These are phyloP conservation scores for Cryptococcus sp. DNA, from an alignment of 1,284 basidiomycete genomes.

Conservation along the genomic window DNA sequence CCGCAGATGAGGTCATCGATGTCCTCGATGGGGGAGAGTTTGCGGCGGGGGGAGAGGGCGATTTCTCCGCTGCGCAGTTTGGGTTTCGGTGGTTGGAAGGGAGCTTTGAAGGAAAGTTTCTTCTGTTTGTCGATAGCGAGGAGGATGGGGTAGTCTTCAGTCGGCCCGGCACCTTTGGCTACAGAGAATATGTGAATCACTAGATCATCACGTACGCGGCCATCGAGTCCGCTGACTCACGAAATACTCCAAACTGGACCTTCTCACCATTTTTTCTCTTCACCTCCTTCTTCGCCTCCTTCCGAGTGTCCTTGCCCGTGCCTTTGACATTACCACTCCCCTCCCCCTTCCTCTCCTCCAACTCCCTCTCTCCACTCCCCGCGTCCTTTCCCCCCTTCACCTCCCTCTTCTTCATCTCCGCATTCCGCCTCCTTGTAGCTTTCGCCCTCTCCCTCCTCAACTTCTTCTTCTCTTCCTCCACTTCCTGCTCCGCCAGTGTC, in stretches of 20 bases:
- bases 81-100: too few species aligned
- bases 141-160: constrained; percentile 25
- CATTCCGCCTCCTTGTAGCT: constrained; percentile 4
- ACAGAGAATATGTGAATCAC: background rate
- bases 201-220: background rate
- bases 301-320: too few species aligned
- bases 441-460: constrained; percentile 12
- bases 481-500: background rate
- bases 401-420: constrained; percentile 5
- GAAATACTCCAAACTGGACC: constrained; percentile 23
- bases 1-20: constrained; percentile 3
- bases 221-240: constrained; percentile 23
- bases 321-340: too few species aligned
- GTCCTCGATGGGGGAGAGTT: background rate
- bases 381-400: constrained; percentile 8
- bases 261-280: constrained; percentile 9
- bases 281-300: constrained; percentile 4
- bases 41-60: background rate
- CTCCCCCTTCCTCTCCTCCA: too few species aligned
- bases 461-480: constrained; percentile 7
- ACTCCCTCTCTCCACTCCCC: constrained; percentile 2
- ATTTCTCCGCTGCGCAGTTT: background rate
- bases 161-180: constrained; percentile 20
- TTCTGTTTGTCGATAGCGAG: constrained; percentile 23
- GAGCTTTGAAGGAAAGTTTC: constrained; percentile 17